These are phyloP conservation scores for Termitomyces sp. DNA, from an alignment of 768 basidiomycete species.

Conservation along the genomic window DNA sequence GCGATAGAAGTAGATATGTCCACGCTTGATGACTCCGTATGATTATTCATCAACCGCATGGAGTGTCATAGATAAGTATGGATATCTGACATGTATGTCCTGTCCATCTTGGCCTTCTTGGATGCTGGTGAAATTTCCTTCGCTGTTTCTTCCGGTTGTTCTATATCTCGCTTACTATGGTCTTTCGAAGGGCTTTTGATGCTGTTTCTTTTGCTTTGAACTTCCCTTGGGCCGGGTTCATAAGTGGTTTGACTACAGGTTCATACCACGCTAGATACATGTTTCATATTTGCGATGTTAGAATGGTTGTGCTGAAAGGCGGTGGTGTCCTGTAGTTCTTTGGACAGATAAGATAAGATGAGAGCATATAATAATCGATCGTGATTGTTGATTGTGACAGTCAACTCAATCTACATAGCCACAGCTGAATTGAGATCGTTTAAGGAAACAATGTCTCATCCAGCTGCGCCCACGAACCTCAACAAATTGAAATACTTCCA, in stretches of 20 bases:
- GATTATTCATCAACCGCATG: no score
- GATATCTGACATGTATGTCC: constrained; percentile 11
- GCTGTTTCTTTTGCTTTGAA: not conserved
- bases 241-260: not conserved
- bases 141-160: not conserved
- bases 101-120: constrained; percentile 26
- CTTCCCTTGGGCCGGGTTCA: not conserved
- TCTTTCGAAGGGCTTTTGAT: not conserved
- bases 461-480: constrained; percentile 23
- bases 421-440: not conserved
- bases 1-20: constrained; percentile 63
- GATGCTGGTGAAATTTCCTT: constrained; percentile 19
- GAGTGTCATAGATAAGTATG: not conserved
- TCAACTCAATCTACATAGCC: no score
- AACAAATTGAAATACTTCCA: constrained; percentile 43
- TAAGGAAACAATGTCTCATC: constrained; percentile 27
- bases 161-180: not conserved
- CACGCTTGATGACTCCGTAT: constrained; percentile 49
- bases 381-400: not conserved
- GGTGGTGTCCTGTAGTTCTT: no score
- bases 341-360: not conserved
- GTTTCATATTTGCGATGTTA: not conserved
- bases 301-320: no score
- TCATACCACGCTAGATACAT: not conserved
- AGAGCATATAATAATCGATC: not conserved